A percentile compares a stretch with the other conserved stretches of the same genome.
These are phyloP conservation scores for Babesia ovis DNA, from an alignment of 169 alveolate genomes.

Conservation along the genomic window DNA sequence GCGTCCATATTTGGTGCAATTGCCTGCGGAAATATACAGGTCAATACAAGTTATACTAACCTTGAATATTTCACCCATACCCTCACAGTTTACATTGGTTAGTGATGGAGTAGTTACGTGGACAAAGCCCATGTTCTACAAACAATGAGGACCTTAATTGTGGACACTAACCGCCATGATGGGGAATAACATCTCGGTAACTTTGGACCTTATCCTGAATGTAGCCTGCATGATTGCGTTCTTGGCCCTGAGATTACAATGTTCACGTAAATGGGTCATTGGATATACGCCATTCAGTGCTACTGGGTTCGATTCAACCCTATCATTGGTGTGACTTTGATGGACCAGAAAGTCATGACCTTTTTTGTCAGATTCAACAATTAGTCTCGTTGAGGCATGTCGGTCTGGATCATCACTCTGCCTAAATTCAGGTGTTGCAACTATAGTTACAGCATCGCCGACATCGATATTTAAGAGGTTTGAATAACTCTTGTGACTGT, in stretches of 20 bases:
- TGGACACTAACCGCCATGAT: constrained; percentile 80
- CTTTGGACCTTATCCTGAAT: constrained; percentile 86
- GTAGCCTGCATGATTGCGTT: constrained; percentile 79
- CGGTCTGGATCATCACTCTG: constrained; percentile 71
- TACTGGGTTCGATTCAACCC: constrained; percentile 70
- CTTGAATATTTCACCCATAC: constrained; percentile 97
- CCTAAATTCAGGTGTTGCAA: constrained; percentile 80
- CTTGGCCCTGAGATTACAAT: constrained; percentile 75
- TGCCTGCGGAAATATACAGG: constrained; percentile 40
- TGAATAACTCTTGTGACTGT: constrained; percentile 64
- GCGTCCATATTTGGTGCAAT: constrained; percentile 4
- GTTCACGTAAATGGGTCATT: constrained; percentile 67
- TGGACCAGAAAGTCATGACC: constrained; percentile 39
- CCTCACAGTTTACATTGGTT: constrained; percentile 98
- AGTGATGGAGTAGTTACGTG: constrained; percentile 98
- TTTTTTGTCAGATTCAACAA: constrained; percentile 60
- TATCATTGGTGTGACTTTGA: constrained; percentile 20
- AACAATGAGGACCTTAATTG: constrained; percentile 72
- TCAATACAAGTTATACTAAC: constrained; percentile 84
- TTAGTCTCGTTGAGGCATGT: constrained; percentile 55
- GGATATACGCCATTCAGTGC: constrained; percentile 71
- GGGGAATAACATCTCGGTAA: constrained; percentile 79
- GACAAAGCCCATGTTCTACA: constrained; percentile 84
- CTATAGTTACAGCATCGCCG: constrained; percentile 82
- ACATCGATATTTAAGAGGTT: constrained; percentile 71